phyloP scores from a whole-genome alignment of 2,329 filamentous ascomycete genomes.

The Fonsecaea monophora region DNA sequence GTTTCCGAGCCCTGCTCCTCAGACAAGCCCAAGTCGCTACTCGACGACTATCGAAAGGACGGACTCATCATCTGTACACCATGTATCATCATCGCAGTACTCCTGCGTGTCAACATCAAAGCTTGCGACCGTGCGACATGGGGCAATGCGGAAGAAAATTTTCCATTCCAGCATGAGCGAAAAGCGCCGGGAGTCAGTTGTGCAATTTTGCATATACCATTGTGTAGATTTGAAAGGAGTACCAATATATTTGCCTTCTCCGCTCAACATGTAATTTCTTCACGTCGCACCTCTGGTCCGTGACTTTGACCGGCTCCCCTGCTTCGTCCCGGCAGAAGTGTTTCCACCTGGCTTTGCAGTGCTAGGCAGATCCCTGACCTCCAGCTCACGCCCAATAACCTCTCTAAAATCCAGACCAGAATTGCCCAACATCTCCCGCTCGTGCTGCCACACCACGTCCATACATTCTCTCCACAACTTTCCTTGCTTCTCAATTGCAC shows the following conservation, averaged over 20 bases:
- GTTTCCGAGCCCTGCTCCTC: conserved; percentile 1
- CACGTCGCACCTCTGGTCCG: conserved; percentile 21
- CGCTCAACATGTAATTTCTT: conserved; percentile 25
- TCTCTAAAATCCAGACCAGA: conserved; percentile 90
- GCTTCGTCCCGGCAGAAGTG: conserved; percentile 3
- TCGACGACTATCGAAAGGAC: conserved; percentile 1
- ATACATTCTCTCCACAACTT: conserved; percentile 83
- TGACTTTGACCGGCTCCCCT: conserved; percentile 30
- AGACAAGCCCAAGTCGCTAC: neutral
- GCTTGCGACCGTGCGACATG: conserved; percentile 14
- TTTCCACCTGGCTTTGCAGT: conserved; percentile 1
- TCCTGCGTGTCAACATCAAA: conserved; percentile 11
- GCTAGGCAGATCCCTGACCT: conserved; percentile 28
- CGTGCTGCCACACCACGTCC: conserved; percentile 79
- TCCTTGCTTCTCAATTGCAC: conserved; percentile 78
- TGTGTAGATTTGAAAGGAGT: conserved; percentile 27
- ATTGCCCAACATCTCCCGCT: conserved; percentile 72
- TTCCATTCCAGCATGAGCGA: conserved; percentile 28
- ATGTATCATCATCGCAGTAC: conserved; percentile 31
- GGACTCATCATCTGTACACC: conserved; percentile 31
- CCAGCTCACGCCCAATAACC: conserved; percentile 69
- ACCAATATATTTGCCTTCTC: conserved; percentile 32
- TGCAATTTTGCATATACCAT: conserved; percentile 29
- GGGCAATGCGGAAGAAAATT: conserved; percentile 17
- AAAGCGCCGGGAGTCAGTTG: conserved; percentile 22